Conservation (phyloP, 495 filamentous ascomycete species). For the Neurospora sp. region DNA sequence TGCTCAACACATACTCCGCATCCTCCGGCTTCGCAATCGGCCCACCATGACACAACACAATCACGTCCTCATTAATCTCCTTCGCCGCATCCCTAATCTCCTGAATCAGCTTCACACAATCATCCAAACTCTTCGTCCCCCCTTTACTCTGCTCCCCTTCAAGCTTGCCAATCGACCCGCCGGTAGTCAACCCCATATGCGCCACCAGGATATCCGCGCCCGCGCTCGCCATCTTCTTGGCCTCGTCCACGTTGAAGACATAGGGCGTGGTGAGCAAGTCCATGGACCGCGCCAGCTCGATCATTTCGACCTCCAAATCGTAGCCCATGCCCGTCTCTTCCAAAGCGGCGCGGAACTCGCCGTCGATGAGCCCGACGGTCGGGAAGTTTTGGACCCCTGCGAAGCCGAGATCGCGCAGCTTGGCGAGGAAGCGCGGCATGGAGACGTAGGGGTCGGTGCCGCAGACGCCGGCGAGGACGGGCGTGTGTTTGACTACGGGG, state of each 20-base stretch:
- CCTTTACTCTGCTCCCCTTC: slow-evolving; percentile 21
- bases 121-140: slow-evolving; percentile 50
- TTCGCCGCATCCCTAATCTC: slow-evolving; percentile 51
- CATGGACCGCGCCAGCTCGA: slow-evolving; percentile 43
- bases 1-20: slow-evolving; percentile 49
- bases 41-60: slow-evolving; percentile 62
- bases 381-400: slow-evolving; percentile 65
- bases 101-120: slow-evolving; percentile 49
- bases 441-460: slow-evolving; percentile 55
- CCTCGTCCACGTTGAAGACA: slow-evolving; percentile 53
- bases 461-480: slow-evolving; percentile 58
- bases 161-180: slow-evolving; percentile 45
- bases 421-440: slow-evolving; percentile 45
- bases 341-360: slow-evolving; percentile 51
- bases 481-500: slow-evolving; percentile 48
- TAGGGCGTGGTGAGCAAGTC: slow-evolving; percentile 59
- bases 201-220: slow-evolving; percentile 61
- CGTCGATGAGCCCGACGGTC: slow-evolving; percentile 62
- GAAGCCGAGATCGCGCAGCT: slow-evolving; percentile 51
- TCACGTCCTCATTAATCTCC: slow-evolving; percentile 43
- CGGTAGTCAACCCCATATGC: slow-evolving; percentile 60
- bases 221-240: slow-evolving; percentile 46
- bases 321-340: slow-evolving; percentile 67
- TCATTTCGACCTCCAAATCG: slow-evolving; percentile 53
- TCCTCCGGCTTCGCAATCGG: slow-evolving; percentile 54